Conservation (phyloP, 257 asterid species). For the Solanum paucissectum region DNA sequence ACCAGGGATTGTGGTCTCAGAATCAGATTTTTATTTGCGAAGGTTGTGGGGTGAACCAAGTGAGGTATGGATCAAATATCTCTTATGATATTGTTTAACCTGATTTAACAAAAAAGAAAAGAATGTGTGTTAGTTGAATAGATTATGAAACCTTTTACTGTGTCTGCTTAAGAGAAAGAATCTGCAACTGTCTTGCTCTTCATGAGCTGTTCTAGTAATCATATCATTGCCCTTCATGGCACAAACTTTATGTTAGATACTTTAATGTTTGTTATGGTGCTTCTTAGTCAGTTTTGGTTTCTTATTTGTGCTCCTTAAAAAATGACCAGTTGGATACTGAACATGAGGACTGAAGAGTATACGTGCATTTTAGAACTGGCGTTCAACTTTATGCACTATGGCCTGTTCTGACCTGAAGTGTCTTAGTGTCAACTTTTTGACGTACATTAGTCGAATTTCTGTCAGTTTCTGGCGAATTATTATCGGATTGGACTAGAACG, state of each 20-base stretch:
- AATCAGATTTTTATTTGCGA: conserved; percentile 79
- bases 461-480: background rate
- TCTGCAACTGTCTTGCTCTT: background rate
- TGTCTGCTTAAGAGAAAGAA: background rate
- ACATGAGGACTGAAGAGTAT: background rate
- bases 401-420: background rate
- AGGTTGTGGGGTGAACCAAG: conserved; percentile 99
- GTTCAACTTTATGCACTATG: background rate
- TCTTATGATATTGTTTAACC: background rate
- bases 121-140: background rate
- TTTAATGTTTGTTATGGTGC: background rate
- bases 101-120: background rate
- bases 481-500: background rate
- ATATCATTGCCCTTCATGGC: background rate
- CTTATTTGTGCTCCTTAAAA: background rate
- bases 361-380: background rate
- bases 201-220: background rate
- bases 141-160: background rate
- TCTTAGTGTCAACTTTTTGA: background rate
- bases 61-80: conserved; percentile 37
- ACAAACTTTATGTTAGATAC: background rate
- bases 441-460: background rate
- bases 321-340: background rate
- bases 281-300: background rate
- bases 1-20: conserved; percentile 89